Base-by-base conservation (phyloP, 805 yeast species). In the Spencermartinsiella europaea region DNA sequence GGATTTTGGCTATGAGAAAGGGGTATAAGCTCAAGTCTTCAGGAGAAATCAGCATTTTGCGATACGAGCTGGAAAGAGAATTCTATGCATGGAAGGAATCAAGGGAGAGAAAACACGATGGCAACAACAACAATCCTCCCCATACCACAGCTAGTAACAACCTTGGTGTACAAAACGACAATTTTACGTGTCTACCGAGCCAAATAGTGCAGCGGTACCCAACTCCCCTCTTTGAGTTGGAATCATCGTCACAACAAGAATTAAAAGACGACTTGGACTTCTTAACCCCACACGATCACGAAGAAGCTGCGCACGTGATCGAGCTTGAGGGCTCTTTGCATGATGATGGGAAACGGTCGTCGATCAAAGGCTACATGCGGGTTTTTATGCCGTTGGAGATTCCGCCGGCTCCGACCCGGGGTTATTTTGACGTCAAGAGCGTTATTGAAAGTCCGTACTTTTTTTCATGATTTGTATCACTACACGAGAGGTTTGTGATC, bases 331-430 rank as follows among this genome's bases (percentile, higher is more conserved):
- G n/a, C n/a, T n/a, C n/a, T n/a, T n/a, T n/a, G n/a, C n/a, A n/a
- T n/a, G 31, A 25, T 12, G 31, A 25, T 12, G 31, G 12, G 10
- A 25, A 25, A 25, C 31, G 31, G 10, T 7, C 7, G 10, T 7
- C 12, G 31, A 12, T 7, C 19, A 10, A 4, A 34, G 5, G 20
- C 15, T 20, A 7, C n/a, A 21, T 14, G 7, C 5, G 27, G 19
- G 15, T 83, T 2, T 67, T 85, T 47, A 80, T 77, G 12, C 95
- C 95, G 4, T 70, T 88, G 55, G 66, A 61, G 34, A 69, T 88
- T 51, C 95, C 95, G 0, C 73, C 70, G 0, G 74, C 85, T 38
- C 96, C 96, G 14, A 67, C 74, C 41, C 81, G 76, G 62, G 98
- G 97, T 42, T 79, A 79, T 15, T 87, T 89, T 57, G 93, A 90